phyloP scores from a whole-genome alignment of 371 early-diverging fungal genomes.

The Rhizopus sp. region DNA sequence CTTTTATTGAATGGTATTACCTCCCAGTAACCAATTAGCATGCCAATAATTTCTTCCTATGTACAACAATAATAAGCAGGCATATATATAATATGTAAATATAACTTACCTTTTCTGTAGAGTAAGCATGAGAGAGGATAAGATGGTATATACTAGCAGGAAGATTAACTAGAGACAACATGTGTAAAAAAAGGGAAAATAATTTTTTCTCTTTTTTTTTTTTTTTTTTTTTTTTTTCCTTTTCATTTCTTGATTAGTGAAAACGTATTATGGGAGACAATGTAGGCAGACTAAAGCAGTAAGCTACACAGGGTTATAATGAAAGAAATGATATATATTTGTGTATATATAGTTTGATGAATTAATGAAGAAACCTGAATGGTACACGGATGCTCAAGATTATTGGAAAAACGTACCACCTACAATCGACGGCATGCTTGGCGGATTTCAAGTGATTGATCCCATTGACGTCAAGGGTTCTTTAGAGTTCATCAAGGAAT shows the following conservation, averaged over 20 bases:
- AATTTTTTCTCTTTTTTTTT: neutral
- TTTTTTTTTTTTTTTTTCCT: conserved; percentile 2
- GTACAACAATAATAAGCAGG: neutral
- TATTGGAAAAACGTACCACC: conserved; percentile 83
- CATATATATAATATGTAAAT: neutral
- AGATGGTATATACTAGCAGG: conserved; percentile 53
- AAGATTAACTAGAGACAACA: conserved; percentile 42
- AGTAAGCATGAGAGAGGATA: conserved; percentile 56
- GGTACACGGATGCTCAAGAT: conserved; percentile 87
- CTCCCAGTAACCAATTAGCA: conserved; percentile 73
- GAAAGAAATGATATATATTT: no score
- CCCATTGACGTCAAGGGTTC: conserved; percentile 77
- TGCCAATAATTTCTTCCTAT: conserved; percentile 73
- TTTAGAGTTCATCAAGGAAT: conserved; percentile 65
- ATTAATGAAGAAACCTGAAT: conserved; percentile 46
- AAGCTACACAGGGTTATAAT: no score
- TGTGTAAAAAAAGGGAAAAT: conserved; percentile 8
- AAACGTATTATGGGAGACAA: neutral
- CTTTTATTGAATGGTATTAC: conserved; percentile 23
- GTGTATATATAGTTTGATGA: conserved; percentile 1
- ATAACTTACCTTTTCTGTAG: conserved; percentile 57
- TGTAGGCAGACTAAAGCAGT: neutral
- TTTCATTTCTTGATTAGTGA: neutral
- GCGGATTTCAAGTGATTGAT: conserved; percentile 79
- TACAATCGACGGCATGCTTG: conserved; percentile 87